Evolutionary conservation across 805 yeast genomes (phyloP).

Genomic region (Candida ficus): DNA sequence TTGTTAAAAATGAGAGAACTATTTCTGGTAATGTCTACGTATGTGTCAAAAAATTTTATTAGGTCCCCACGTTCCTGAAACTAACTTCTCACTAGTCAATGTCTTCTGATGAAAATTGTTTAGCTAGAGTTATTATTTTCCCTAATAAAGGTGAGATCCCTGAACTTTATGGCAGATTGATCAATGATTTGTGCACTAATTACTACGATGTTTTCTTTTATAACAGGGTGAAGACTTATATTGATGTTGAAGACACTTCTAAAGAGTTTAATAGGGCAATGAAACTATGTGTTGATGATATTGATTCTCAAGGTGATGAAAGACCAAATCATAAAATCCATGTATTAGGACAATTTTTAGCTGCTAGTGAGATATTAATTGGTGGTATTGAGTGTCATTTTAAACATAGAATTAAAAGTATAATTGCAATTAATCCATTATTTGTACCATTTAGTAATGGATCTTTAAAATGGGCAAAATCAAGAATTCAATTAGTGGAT

Average conservation of each 20-base stretch:
- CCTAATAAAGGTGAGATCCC: conserved; percentile 19
- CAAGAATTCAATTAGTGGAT: not conserved
- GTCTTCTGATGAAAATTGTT: conserved; percentile 9
- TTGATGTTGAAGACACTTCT: conserved; percentile 9
- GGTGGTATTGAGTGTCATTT: conserved; percentile 17
- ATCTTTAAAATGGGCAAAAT: not conserved
- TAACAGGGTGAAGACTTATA: conserved; percentile 8
- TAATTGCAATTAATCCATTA: conserved; percentile 17
- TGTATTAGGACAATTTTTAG: conserved; percentile 14
- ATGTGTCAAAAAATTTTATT: too few relatives aligned
- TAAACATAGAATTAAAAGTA: conserved; percentile 13
- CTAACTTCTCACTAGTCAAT: not conserved
- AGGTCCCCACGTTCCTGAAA: not conserved
- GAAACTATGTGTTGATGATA: conserved; percentile 17
- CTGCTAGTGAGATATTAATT: conserved; percentile 13
- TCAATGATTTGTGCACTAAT: conserved; percentile 11
- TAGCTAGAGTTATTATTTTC: conserved; percentile 17
- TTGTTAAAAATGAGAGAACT: too few relatives aligned
- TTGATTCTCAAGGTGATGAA: conserved; percentile 6
- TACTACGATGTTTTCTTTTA: conserved; percentile 19
- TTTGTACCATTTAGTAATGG: conserved; percentile 1
- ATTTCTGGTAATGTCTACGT: too few relatives aligned
- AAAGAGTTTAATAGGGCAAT: conserved; percentile 17
- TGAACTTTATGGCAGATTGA: conserved; percentile 12
- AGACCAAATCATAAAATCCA: conserved; percentile 8